These are phyloP conservation scores for Galeopsis tetrahit DNA, from an alignment of 257 asterid species.

Conservation along the genomic window DNA sequence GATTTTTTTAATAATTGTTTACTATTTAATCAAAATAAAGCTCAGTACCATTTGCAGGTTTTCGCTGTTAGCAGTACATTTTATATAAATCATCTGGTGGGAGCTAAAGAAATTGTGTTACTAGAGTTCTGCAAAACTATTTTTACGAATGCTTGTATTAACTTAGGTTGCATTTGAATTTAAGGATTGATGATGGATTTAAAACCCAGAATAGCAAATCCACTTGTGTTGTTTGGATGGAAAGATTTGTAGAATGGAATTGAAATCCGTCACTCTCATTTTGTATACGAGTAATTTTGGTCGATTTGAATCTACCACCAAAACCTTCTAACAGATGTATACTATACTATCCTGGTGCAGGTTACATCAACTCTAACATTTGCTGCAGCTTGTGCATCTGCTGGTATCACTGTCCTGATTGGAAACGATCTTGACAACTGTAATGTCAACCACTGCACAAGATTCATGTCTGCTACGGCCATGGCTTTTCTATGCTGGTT, in stretches of 20 bases:
- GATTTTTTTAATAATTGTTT: neutral
- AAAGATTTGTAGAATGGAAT: neutral
- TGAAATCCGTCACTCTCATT: neutral
- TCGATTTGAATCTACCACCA: no score
- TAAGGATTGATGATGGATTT: neutral
- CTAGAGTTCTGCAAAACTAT: neutral
- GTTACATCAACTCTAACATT: slow-evolving; percentile 84
- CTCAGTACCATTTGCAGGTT: neutral
- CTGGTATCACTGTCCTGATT: slow-evolving; percentile 88
- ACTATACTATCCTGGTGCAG: slow-evolving; percentile 43
- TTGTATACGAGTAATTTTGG: neutral
- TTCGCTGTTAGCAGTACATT: neutral
- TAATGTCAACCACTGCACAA: slow-evolving; percentile 72
- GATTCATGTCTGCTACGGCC: slow-evolving; percentile 90
- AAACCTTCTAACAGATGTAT: no score
- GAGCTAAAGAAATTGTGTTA: slow-evolving; percentile 4
- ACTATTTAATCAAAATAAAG: neutral
- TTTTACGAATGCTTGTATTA: neutral
- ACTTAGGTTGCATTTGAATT: neutral
- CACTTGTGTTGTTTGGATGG: neutral
- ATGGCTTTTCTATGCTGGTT: slow-evolving; percentile 95
- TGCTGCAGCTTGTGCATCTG: slow-evolving; percentile 94
- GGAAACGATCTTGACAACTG: slow-evolving; percentile 80
- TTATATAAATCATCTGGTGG: neutral
- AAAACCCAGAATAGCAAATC: neutral